These are phyloP conservation scores for Chlamydomonas asymmetrica DNA, from an alignment of 139 green algal genomes.

Conservation along the genomic window DNA sequence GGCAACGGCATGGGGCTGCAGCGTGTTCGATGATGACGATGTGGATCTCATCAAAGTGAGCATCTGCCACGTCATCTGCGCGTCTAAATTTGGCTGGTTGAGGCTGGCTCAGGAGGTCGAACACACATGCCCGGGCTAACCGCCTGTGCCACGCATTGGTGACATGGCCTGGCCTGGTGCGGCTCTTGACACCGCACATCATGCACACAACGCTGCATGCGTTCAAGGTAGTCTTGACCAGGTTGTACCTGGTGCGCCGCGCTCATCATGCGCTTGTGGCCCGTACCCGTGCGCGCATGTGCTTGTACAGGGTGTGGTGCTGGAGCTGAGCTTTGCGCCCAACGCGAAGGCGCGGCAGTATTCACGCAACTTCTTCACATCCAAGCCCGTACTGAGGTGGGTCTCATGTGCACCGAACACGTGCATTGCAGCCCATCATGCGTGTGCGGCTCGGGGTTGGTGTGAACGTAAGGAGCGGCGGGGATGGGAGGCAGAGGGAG, in stretches of 20 bases:
- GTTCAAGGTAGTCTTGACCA: neutral
- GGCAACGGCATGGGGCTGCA: slow-evolving; percentile 8
- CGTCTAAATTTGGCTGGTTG: neutral
- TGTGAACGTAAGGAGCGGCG: too few relatives aligned
- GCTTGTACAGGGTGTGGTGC: slow-evolving; percentile 12
- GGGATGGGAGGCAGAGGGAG: too few relatives aligned
- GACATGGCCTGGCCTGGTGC: neutral
- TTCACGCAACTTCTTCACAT: slow-evolving; percentile 29
- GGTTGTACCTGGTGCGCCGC: too few relatives aligned
- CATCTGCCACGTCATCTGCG: neutral
- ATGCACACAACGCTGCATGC: neutral
- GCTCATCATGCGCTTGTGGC: neutral
- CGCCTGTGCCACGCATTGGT: too few relatives aligned
- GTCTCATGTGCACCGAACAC: neutral
- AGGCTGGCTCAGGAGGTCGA: too few relatives aligned
- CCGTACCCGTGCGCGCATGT: neutral
- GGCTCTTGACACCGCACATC: too few relatives aligned
- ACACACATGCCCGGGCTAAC: too few relatives aligned
- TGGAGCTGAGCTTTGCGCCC: slow-evolving; percentile 18
- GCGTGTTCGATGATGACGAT: slow-evolving; percentile 33
- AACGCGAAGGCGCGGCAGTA: slow-evolving; percentile 15
- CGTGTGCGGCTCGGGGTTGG: too few relatives aligned
- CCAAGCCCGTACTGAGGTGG: neutral
- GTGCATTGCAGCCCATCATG: too few relatives aligned
- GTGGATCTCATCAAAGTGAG: slow-evolving; percentile 20